Evolutionary conservation across 441 rosid species (phyloP).

Genomic region (Adansonia rubrostipa): DNA sequence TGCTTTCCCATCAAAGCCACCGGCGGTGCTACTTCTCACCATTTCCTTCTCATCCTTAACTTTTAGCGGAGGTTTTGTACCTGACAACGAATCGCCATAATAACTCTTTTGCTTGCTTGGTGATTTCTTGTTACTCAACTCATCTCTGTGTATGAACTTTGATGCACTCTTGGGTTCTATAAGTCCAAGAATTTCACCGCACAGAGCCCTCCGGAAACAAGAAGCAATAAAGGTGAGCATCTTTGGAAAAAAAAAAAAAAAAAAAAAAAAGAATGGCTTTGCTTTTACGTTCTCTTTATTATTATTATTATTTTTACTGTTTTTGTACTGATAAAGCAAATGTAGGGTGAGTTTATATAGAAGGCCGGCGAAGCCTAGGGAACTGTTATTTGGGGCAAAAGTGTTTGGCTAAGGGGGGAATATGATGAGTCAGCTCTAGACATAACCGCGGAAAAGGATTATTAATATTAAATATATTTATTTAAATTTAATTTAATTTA

Average conservation of each 20-base stretch:
- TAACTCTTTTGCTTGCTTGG: constrained; percentile 4
- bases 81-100: constrained; percentile 8
- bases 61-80: not conserved
- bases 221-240: constrained; percentile 12
- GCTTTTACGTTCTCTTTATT: not conserved
- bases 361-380: not conserved
- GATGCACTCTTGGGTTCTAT: not conserved
- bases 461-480: too few species aligned
- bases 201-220: not conserved
- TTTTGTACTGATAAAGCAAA: not conserved
- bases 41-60: not conserved
- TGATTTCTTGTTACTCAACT: constrained; percentile 25
- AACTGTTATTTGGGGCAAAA: not conserved
- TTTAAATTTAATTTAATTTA: too few species aligned
- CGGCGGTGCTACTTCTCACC: not conserved
- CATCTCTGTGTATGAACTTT: constrained; percentile 30
- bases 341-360: constrained; percentile 7
- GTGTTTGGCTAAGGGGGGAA: too few species aligned
- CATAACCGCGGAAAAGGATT: too few species aligned
- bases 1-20: not conserved
- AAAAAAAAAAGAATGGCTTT: not conserved
- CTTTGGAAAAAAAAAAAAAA: too few species aligned
- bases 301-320: not conserved
- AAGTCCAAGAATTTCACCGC: not conserved
- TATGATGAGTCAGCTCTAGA: not conserved